Percentiles rank a stretch among this genome's conserved stretches.
Evolutionary conservation across 2,329 filamentous ascomycete genomes (phyloP).

Genomic region (Myotisia sp.): DNA sequence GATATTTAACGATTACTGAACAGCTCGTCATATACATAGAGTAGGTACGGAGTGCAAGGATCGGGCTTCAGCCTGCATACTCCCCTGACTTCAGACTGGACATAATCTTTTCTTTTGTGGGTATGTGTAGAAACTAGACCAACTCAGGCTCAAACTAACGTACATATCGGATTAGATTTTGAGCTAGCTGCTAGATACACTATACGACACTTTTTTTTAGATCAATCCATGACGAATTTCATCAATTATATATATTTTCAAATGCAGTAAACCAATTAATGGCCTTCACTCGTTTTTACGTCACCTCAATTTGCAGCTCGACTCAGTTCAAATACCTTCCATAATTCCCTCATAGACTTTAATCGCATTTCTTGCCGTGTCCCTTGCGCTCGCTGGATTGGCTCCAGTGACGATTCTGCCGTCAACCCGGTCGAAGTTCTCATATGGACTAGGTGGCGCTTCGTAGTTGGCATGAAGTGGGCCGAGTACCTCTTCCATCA

Average conservation of each 20-base stretch:
- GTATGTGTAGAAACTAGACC: no score
- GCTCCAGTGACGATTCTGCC: constrained; percentile 26
- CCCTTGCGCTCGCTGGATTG: constrained; percentile 30
- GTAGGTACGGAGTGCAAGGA: no score
- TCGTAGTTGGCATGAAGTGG: constrained; percentile 8
- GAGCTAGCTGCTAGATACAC: no score
- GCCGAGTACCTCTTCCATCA: constrained; percentile 11
- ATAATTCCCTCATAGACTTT: constrained; percentile 22
- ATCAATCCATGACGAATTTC: background rate
- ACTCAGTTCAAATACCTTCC: constrained; percentile 1
- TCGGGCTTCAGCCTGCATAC: no score
- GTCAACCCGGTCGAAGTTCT: constrained; percentile 13
- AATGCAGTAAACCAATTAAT: background rate
- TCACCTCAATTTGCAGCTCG: no score
- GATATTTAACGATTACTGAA: no score
- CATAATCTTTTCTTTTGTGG: no score
- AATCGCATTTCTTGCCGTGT: constrained; percentile 27
- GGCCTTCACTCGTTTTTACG: no score
- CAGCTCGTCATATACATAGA: no score
- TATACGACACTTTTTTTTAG: background rate
- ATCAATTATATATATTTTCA: background rate
- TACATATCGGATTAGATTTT: no score
- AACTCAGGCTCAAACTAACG: no score
- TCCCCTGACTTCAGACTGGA: no score
- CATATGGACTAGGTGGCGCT: constrained; percentile 9